Conservation (phyloP, 2,329 filamentous ascomycete species). For the Kalmusia sp. region DNA sequence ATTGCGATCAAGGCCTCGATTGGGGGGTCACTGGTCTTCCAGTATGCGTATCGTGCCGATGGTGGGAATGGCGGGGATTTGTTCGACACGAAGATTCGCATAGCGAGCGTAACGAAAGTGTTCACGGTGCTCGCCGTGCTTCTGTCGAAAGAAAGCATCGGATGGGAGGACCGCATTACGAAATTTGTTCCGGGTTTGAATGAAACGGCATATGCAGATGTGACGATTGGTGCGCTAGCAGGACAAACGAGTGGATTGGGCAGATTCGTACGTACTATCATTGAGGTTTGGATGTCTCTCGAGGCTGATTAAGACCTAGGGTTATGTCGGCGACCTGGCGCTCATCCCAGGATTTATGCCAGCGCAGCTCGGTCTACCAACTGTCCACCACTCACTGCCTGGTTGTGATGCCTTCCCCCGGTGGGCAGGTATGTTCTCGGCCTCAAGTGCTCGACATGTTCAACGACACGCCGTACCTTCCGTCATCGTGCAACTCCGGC, state of each 20-base stretch:
- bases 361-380: constrained; percentile 24
- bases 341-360: constrained; percentile 21
- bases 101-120: constrained; percentile 34
- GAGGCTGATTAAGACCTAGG: constrained; percentile 7
- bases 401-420: constrained; percentile 32
- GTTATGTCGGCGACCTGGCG: constrained; percentile 31
- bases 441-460: constrained; percentile 28
- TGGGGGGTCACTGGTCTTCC: constrained; percentile 20
- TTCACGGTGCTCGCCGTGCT: constrained; percentile 34
- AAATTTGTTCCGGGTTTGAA: constrained; percentile 30
- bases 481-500: constrained; percentile 22
- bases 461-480: constrained; percentile 26
- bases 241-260: constrained; percentile 34
- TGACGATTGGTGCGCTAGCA: constrained; percentile 28
- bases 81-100: constrained; percentile 25
- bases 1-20: constrained; percentile 33
- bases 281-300: background rate
- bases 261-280: constrained; percentile 20
- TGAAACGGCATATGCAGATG: constrained; percentile 21
- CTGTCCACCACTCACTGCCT: constrained; percentile 23
- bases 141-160: constrained; percentile 25
- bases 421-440: constrained; percentile 24
- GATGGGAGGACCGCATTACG: constrained; percentile 29
- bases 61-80: background rate
- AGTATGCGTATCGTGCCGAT: constrained; percentile 15